These are phyloP conservation scores for Tylopilus plumbeoviolaceoides DNA, from an alignment of 768 basidiomycete genomes.

Conservation along the genomic window DNA sequence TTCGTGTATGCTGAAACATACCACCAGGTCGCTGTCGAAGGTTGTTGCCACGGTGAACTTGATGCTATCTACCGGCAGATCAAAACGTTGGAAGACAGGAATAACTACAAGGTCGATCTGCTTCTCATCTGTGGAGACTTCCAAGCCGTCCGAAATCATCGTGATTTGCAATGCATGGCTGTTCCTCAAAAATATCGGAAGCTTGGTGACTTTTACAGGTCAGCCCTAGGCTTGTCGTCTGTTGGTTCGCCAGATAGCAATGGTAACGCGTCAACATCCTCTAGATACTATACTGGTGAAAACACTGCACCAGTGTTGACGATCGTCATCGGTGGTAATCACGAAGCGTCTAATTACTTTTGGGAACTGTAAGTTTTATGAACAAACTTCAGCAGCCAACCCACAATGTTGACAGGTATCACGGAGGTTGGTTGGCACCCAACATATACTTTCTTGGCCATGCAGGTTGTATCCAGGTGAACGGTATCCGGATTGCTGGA, in stretches of 20 bases:
- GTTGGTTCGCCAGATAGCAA: not conserved
- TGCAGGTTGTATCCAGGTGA: slow-evolving; percentile 83
- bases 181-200: slow-evolving; percentile 85
- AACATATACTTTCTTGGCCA: slow-evolving; percentile 96
- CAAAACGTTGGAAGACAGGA: slow-evolving; percentile 51
- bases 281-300: slow-evolving; percentile 84
- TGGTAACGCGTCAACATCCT: slow-evolving; percentile 1
- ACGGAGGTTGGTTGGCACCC: slow-evolving; percentile 95
- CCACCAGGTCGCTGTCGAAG: slow-evolving; percentile 78
- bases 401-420: slow-evolving; percentile 53
- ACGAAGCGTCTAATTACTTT: slow-evolving; percentile 95
- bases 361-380: slow-evolving; percentile 80
- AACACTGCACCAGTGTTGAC: slow-evolving; percentile 83
- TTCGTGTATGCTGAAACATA: slow-evolving; percentile 1
- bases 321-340: slow-evolving; percentile 94
- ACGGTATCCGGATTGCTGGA: slow-evolving; percentile 86
- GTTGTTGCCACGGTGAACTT: slow-evolving; percentile 94
- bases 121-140: slow-evolving; percentile 97
- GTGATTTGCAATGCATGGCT: slow-evolving; percentile 87
- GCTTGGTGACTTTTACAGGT: slow-evolving; percentile 84
- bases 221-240: slow-evolving; percentile 10
- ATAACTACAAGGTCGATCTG: slow-evolving; percentile 71
- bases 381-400: not conserved
- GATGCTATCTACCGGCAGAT: slow-evolving; percentile 81
- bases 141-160: slow-evolving; percentile 81